Conservation (phyloP, 768 basidiomycete genomes). For the Leccinum fibrillosum region DNA sequence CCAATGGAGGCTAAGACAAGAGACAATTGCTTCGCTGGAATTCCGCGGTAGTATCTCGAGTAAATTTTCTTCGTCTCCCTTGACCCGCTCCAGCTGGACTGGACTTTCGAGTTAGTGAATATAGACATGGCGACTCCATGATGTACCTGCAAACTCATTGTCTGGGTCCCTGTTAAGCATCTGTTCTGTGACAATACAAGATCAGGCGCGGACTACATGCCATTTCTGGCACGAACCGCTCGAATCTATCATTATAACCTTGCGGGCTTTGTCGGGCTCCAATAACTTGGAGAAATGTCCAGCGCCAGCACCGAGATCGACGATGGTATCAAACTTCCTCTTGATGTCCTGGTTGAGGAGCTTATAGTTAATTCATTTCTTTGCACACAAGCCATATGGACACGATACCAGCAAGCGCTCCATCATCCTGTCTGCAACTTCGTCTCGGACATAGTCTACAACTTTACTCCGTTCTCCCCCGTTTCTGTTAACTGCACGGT, state of each 20-base stretch:
- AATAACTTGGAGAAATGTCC: conserved; percentile 89
- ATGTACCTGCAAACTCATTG: conserved; percentile 74
- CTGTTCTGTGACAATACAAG: conserved; percentile 43
- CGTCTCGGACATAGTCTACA: conserved; percentile 90
- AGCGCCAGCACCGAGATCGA: conserved; percentile 89
- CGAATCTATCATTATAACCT: conserved; percentile 81
- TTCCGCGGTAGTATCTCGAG: conserved; percentile 60
- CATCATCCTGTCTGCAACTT: conserved; percentile 86
- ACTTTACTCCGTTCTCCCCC: conserved; percentile 61
- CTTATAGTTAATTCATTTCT: conserved; percentile 1
- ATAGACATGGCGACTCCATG: not conserved
- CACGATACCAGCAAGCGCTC: conserved; percentile 77
- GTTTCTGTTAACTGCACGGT: conserved; percentile 61
- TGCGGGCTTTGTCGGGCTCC: conserved; percentile 61
- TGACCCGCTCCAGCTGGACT: conserved; percentile 79
- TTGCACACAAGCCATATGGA: conserved; percentile 4
- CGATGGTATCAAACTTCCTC: conserved; percentile 68
- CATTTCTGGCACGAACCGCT: conserved; percentile 54
- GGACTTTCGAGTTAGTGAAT: conserved; percentile 7
- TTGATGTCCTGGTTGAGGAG: conserved; percentile 74
- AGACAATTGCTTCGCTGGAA: conserved; percentile 89
- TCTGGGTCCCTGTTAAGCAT: conserved; percentile 76
- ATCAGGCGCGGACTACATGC: not conserved
- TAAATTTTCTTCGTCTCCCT: conserved; percentile 82
- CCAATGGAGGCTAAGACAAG: conserved; percentile 93